Percentiles rank a stretch among this genome's conserved stretches.
These are phyloP conservation scores for Termitomyces eurrhizus DNA, from an alignment of 768 basidiomycete genomes.

Conservation along the genomic window DNA sequence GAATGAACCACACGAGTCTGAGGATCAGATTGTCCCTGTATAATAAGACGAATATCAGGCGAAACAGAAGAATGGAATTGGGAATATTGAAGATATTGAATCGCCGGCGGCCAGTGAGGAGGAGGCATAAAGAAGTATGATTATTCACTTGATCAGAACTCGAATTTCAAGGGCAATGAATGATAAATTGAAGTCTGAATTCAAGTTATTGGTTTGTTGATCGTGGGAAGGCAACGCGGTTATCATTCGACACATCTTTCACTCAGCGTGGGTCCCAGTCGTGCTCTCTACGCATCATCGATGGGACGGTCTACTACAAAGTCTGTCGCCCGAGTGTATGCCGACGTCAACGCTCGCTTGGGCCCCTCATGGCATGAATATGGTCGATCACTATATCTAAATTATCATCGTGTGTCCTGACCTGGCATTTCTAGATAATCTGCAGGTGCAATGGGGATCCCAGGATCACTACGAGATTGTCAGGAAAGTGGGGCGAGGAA, in stretches of 20 bases:
- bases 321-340: conserved; percentile 83
- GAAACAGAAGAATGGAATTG: conserved; percentile 59
- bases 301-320: conserved; percentile 74
- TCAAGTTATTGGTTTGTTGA: conserved; percentile 3
- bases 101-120: conserved; percentile 37
- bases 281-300: conserved; percentile 17
- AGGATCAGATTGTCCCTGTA: conserved; percentile 22
- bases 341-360: conserved; percentile 82
- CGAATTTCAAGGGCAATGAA: neutral
- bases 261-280: conserved; percentile 9
- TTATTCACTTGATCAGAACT: neutral
- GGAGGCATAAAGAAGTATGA: conserved; percentile 5
- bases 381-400: conserved; percentile 45
- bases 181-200: too few relatives aligned
- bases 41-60: conserved; percentile 32
- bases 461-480: conserved; percentile 99
- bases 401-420: conserved; percentile 17
- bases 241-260: conserved; percentile 18
- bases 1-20: neutral
- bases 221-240: conserved; percentile 24
- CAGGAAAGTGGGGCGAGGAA: conserved; percentile 91
- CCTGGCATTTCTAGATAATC: conserved; percentile 61
- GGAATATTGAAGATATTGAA: conserved; percentile 51
- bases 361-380: conserved; percentile 96
- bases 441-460: conserved; percentile 95